Conservation (phyloP, 2,329 filamentous ascomycete genomes). For the Penicillium brasilianum region DNA sequence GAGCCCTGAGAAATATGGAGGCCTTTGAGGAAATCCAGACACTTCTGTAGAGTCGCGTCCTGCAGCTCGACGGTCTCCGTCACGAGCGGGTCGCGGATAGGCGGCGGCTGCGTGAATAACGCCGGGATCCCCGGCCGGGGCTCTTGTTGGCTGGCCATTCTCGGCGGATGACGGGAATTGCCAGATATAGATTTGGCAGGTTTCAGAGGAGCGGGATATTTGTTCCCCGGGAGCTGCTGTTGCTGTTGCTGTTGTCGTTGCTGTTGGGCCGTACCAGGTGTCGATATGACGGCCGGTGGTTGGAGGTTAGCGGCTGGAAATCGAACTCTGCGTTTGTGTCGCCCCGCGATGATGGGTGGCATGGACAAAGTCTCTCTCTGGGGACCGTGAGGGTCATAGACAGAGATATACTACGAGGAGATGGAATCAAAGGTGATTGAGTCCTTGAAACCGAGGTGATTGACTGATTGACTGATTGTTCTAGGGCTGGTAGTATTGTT, state of each 20-base stretch:
- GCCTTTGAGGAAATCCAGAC: slow-evolving; percentile 69
- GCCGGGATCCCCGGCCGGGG: slow-evolving; percentile 40
- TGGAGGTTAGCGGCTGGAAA: slow-evolving; percentile 35
- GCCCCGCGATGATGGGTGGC: slow-evolving; percentile 42
- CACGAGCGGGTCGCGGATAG: slow-evolving; percentile 67
- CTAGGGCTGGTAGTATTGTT: slow-evolving; percentile 6
- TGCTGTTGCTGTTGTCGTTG: background rate
- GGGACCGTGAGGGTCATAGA: background rate
- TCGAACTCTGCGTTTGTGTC: slow-evolving; percentile 46
- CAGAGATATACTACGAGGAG: background rate
- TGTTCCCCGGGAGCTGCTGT: slow-evolving; percentile 22
- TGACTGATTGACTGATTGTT: background rate
- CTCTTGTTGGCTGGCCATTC: slow-evolving; percentile 32
- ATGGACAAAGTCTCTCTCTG: slow-evolving; percentile 29
- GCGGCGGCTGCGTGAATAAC: slow-evolving; percentile 56
- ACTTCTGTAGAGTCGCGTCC: slow-evolving; percentile 69
- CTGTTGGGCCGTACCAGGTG: background rate
- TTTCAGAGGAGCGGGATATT: slow-evolving; percentile 3
- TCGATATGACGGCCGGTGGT: slow-evolving; percentile 21
- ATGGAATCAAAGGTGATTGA: background rate
- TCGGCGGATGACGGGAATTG: background rate
- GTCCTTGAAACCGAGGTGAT: background rate
- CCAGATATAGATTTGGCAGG: slow-evolving; percentile 3
- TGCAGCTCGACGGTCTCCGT: slow-evolving; percentile 74
- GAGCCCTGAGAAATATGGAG: slow-evolving; percentile 53